phyloP scores from a whole-genome alignment of 2,329 filamentous ascomycete genomes.

The Fusarium sp. region DNA sequence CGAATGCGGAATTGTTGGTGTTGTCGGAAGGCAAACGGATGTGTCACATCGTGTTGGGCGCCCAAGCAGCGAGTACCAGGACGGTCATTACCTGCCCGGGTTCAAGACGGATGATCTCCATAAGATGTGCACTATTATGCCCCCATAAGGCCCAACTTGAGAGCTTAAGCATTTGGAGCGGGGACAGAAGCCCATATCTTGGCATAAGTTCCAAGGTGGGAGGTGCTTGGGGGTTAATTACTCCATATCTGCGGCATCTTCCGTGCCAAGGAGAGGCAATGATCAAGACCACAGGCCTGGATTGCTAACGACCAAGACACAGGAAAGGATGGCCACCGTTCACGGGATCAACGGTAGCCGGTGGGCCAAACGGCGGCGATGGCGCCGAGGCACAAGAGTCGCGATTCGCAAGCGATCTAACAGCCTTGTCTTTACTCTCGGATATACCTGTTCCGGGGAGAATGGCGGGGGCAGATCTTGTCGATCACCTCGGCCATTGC shows the following conservation, averaged over 20 bases:
- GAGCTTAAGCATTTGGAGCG: slow-evolving; percentile 24
- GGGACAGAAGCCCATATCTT: slow-evolving; percentile 24
- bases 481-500: slow-evolving; percentile 38
- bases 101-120: slow-evolving; percentile 40
- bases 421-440: slow-evolving; percentile 31
- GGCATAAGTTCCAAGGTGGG: slow-evolving; percentile 6
- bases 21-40: background rate
- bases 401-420: slow-evolving; percentile 25
- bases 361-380: slow-evolving; percentile 2
- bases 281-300: background rate
- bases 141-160: slow-evolving; percentile 20
- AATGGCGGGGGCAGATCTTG: slow-evolving; percentile 45
- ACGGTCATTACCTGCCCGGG: slow-evolving; percentile 6
- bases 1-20: background rate
- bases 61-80: background rate
- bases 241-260: background rate
- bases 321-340: background rate
- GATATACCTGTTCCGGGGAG: slow-evolving; percentile 37
- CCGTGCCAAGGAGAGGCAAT: background rate
- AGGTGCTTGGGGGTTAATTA: background rate
- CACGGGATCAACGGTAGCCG: background rate
- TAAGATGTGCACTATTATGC: slow-evolving; percentile 45
- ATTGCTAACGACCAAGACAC: background rate
- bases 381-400: slow-evolving; percentile 8
- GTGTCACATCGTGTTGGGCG: background rate